Conservation (phyloP, 805 yeast genomes). For the Barnettozyma sucrosica region DNA sequence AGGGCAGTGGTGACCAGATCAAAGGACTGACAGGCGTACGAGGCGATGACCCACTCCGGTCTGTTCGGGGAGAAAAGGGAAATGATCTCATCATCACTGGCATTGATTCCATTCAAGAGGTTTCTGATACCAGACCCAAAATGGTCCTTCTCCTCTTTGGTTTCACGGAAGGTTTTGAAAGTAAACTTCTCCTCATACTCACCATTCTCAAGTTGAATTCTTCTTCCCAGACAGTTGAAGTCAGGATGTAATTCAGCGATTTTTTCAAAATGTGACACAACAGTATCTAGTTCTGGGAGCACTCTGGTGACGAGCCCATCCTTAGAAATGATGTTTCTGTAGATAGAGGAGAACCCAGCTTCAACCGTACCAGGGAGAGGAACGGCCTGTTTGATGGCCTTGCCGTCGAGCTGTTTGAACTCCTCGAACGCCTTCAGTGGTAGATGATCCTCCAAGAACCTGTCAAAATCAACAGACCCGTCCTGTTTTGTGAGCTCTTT, state of each 20-base stretch:
- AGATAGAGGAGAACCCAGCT: conserved; percentile 9
- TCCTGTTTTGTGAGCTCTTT: neutral
- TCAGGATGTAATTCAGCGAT: conserved; percentile 21
- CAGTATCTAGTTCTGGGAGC: conserved; percentile 7
- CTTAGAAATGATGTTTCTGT: conserved; percentile 5
- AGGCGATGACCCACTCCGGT: conserved; percentile 67
- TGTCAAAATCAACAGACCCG: conserved; percentile 1
- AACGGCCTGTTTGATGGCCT: conserved; percentile 6
- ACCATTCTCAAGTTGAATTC: conserved; percentile 28
- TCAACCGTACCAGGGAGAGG: conserved; percentile 6
- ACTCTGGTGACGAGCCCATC: conserved; percentile 2
- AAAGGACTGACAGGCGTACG: conserved; percentile 38
- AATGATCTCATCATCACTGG: conserved; percentile 36
- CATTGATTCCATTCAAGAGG: conserved; percentile 15
- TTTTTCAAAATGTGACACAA: conserved; percentile 14
- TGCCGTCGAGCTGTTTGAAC: conserved; percentile 4
- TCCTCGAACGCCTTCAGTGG: conserved; percentile 4
- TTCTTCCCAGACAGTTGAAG: conserved; percentile 32
- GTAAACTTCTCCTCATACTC: conserved; percentile 37
- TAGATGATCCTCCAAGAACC: neutral
- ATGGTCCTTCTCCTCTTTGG: conserved; percentile 34
- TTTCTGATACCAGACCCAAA: conserved; percentile 51
- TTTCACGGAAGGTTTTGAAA: conserved; percentile 34
- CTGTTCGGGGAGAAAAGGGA: conserved; percentile 52
- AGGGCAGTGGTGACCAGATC: conserved; percentile 8